Percentiles rank a stretch among this genome's conserved stretches.
phyloP scores from a whole-genome alignment of 495 filamentous ascomycete species.

The Pyronema domesticum region DNA sequence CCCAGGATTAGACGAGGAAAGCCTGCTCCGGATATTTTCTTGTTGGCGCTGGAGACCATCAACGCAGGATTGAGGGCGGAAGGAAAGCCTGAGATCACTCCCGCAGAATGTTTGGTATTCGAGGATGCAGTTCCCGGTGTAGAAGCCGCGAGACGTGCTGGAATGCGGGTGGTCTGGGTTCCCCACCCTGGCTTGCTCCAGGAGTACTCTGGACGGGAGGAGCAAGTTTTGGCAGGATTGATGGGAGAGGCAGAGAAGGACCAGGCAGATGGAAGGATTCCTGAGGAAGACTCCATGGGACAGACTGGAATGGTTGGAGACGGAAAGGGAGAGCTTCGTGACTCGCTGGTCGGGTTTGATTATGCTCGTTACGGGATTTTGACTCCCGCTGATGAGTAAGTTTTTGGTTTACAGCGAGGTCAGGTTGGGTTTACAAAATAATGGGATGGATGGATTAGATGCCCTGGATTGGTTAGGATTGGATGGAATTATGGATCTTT shows the following conservation, averaged over 20 bases:
- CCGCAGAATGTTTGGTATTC: conserved; percentile 87
- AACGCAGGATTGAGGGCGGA: conserved; percentile 46
- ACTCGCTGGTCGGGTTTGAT: conserved; percentile 16
- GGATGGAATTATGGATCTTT: too few relatives aligned
- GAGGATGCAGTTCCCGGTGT: conserved; percentile 89
- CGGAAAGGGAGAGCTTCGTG: conserved; percentile 22
- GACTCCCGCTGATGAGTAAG: background rate
- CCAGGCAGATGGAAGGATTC: conserved; percentile 1
- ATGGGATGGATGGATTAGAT: too few relatives aligned
- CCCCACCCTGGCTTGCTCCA: conserved; percentile 66
- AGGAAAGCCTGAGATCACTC: conserved; percentile 49
- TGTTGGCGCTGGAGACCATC: conserved; percentile 68
- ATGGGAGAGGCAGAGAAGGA: conserved; percentile 41
- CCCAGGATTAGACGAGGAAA: conserved; percentile 65
- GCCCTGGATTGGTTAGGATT: too few relatives aligned
- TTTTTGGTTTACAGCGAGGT: too few relatives aligned
- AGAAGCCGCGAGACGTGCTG: conserved; percentile 75
- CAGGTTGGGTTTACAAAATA: too few relatives aligned
- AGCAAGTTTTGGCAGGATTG: conserved; percentile 65
- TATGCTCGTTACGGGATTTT: conserved; percentile 27
- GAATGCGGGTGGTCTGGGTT: conserved; percentile 89
- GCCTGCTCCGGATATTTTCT: conserved; percentile 86
- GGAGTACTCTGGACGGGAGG: conserved; percentile 58
- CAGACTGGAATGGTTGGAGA: conserved; percentile 27
- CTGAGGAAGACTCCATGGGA: conserved; percentile 31